Base-by-base conservation (phyloP, 768 basidiomycete species). In the Cyclocybe aegerita region DNA sequence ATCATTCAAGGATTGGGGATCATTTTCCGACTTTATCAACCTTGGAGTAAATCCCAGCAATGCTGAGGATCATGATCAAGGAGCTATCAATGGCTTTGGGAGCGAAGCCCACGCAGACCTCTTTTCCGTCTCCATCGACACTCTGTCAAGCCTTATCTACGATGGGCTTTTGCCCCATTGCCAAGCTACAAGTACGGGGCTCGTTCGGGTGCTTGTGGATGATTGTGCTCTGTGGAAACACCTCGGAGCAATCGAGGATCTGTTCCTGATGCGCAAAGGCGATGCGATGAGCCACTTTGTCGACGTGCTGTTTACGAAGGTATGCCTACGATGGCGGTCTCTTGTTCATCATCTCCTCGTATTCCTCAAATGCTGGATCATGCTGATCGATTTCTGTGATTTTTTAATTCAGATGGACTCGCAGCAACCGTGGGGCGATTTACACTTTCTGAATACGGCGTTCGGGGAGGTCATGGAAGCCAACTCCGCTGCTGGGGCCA, bases 391-490 rank as follows among this genome's bases (percentile, higher is more conserved):
- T 14, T 6, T 41, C 9, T 17, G 23, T 23, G 3, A 43, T 12
- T 39, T 39, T 3, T 43, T 4, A 47, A 5, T 41, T 15, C 16
- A 92, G 89, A 90, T 92, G 81, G 88, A 93, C 55, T 71, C 71
- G n/a, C 73, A 77, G 41, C 82, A 86, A 60, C 60, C 70, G 33
- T 93, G 90, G 90, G 76, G 68, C 40, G 91, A 93, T 61, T 90
- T 90, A 62, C 91, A 93, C 68, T 89, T 88, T 66, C 64, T 93
- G 48, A 93, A 93, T 59, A 85, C 81, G 29, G 82, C 85, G 8
- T 90, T 93, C 62, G 72, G 73, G 14, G 87, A 91, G 43, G 76
- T 86, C 29, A 72, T 85, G 34, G 76, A 81, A 54, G 73, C 80
- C 12, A 75, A 73, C 48, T 45, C 60, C 12, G 65, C 58, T n/a